Evolutionary conservation across 768 basidiomycete genomes (phyloP).

Genomic region (Mycena kentingensis): DNA sequence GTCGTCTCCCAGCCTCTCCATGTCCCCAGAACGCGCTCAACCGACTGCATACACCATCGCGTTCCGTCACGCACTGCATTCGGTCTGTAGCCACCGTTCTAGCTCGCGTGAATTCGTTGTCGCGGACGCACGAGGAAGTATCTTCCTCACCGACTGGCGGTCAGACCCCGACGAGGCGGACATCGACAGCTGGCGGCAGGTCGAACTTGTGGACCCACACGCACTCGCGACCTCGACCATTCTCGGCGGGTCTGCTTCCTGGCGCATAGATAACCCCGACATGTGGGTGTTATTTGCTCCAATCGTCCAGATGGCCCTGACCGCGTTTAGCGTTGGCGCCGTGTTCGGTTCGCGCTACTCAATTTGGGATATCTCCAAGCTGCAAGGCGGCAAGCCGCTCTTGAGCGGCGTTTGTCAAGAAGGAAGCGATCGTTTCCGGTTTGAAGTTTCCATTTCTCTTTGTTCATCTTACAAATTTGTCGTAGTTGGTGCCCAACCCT

Average conservation of each 20-base stretch:
- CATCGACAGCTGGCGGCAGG: slow-evolving; percentile 57
- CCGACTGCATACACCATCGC: slow-evolving; percentile 78
- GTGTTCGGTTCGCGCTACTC: slow-evolving; percentile 72
- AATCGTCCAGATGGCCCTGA: slow-evolving; percentile 1
- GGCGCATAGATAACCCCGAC: slow-evolving; percentile 70
- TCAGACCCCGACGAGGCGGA: slow-evolving; percentile 61
- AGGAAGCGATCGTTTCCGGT: slow-evolving; percentile 72
- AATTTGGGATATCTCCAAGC: slow-evolving; percentile 73
- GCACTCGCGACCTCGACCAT: slow-evolving; percentile 51
- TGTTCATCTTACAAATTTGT: slow-evolving; percentile 4
- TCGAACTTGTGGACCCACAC: slow-evolving; percentile 74
- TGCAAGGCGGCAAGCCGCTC: slow-evolving; percentile 75
- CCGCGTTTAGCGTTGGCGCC: slow-evolving; percentile 64
- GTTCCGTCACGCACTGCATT: slow-evolving; percentile 70
- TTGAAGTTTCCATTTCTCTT: slow-evolving; percentile 19
- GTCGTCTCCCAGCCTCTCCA: slow-evolving; percentile 28
- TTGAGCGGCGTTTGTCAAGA: slow-evolving; percentile 65
- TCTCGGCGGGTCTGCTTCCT: slow-evolving; percentile 62
- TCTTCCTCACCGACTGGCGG: slow-evolving; percentile 84
- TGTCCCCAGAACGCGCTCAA: slow-evolving; percentile 50
- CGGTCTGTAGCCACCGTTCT: slow-evolving; percentile 69
- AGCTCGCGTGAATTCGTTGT: slow-evolving; percentile 81
- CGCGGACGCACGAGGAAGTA: slow-evolving; percentile 70
- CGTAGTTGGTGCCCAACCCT: slow-evolving; percentile 76
- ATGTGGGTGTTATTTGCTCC: slow-evolving; percentile 52